phyloP scores from a whole-genome alignment of 2,329 filamentous ascomycete genomes.

The Phyllosticta citrichinensis region DNA sequence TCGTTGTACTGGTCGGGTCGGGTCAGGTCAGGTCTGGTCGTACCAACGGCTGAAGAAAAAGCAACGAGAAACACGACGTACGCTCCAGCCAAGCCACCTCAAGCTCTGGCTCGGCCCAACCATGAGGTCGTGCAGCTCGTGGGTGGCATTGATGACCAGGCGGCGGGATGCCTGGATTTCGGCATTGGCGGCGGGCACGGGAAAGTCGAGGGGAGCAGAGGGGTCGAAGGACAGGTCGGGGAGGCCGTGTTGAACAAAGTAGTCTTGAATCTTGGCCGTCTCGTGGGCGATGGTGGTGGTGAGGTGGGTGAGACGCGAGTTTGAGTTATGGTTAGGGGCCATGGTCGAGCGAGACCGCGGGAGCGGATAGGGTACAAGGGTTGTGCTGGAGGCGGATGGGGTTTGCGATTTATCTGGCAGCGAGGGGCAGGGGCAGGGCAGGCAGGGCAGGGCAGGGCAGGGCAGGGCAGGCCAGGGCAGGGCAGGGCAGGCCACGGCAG shows the following conservation, averaged over 20 bases:
- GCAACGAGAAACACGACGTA: slow-evolving; percentile 7
- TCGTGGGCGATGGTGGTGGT: slow-evolving; percentile 11
- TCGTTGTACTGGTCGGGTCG: slow-evolving; percentile 12
- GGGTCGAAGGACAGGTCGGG: slow-evolving; percentile 13
- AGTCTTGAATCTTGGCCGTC: slow-evolving; percentile 14
- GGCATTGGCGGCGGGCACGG: slow-evolving; percentile 10
- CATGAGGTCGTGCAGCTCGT: slow-evolving; percentile 16
- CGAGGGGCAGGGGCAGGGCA: background rate
- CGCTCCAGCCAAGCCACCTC: slow-evolving; percentile 16
- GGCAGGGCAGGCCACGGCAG: too few species aligned
- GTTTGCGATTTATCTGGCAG: background rate
- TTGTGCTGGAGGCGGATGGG: background rate
- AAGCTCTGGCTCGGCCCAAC: slow-evolving; percentile 14
- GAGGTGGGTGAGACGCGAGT: slow-evolving; percentile 12
- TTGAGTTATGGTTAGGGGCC: background rate
- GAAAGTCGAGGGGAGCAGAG: slow-evolving; percentile 13
- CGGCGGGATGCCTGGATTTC: slow-evolving; percentile 14
- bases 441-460: background rate
- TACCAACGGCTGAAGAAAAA: slow-evolving; percentile 3
- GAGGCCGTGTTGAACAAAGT: slow-evolving; percentile 11
- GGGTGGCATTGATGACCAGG: slow-evolving; percentile 14
- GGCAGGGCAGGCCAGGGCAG: background rate
- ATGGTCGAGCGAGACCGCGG: background rate
- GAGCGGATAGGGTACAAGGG: background rate
- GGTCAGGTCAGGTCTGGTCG: background rate